Evolutionary conservation across 352 stramenopile species (phyloP).

Genomic region (Globisporangium echinulatum): DNA sequence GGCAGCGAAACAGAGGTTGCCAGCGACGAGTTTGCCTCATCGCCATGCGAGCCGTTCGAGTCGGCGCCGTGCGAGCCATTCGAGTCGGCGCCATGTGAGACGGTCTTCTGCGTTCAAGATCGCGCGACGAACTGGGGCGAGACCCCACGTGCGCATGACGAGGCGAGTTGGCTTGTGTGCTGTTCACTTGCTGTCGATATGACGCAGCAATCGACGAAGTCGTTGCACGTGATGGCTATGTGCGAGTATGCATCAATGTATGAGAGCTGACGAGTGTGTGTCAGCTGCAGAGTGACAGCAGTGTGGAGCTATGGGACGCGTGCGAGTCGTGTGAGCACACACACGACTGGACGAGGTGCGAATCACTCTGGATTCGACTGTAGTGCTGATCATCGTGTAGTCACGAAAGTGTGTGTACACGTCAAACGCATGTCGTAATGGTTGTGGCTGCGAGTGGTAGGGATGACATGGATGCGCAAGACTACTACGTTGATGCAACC

Average conservation of each 20-base stretch:
- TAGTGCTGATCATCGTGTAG: neutral
- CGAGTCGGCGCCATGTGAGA: neutral
- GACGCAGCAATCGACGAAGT: too few species aligned
- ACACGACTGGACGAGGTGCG: neutral
- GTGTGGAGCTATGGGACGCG: neutral
- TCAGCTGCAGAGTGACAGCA: neutral
- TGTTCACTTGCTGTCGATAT: too few species aligned
- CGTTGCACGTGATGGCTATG: too few species aligned
- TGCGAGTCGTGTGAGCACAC: neutral
- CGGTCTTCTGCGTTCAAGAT: constrained; percentile 13
- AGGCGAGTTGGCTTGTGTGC: neutral
- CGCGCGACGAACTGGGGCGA: constrained; percentile 11
- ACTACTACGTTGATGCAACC: too few species aligned
- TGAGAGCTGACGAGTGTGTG: too few species aligned
- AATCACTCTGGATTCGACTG: neutral
- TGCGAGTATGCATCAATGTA: too few species aligned
- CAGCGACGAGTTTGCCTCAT: neutral
- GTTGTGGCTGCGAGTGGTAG: neutral
- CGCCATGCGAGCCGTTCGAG: neutral
- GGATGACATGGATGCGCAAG: too few species aligned
- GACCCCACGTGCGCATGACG: neutral
- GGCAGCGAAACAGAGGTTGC: neutral
- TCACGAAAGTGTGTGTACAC: neutral
- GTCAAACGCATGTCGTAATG: neutral
- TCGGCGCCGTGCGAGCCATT: neutral